Evolutionary conservation across 176 grass and related monocot species (phyloP).

Genomic region (Paspalum notatum): DNA sequence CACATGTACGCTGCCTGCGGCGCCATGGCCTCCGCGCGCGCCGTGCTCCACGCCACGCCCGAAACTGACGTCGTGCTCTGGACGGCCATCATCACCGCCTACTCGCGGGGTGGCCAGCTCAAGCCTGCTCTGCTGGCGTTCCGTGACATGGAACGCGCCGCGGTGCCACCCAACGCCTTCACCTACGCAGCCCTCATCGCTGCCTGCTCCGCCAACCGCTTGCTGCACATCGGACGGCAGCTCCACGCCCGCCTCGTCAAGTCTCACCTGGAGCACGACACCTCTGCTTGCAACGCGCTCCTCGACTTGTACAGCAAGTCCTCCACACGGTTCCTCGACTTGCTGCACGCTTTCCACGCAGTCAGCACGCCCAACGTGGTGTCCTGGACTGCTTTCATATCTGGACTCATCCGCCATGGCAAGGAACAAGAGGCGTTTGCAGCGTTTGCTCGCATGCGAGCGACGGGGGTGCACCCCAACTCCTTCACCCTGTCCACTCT

Average conservation of each 20-base stretch:
- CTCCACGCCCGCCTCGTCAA: slow-evolving; percentile 67
- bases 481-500: slow-evolving; percentile 76
- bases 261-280: slow-evolving; percentile 52
- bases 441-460: slow-evolving; percentile 60
- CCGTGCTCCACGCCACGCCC: slow-evolving; percentile 53
- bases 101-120: slow-evolving; percentile 45
- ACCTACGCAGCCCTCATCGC: slow-evolving; percentile 69
- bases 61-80: slow-evolving; percentile 74
- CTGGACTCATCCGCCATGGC: slow-evolving; percentile 51
- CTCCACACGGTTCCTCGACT: slow-evolving; percentile 35
- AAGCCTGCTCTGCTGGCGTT: slow-evolving; percentile 53
- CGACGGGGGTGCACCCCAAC: slow-evolving; percentile 65
- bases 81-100: slow-evolving; percentile 64
- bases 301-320: slow-evolving; percentile 70
- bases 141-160: slow-evolving; percentile 44
- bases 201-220: slow-evolving; percentile 39
- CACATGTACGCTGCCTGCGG: slow-evolving; percentile 73
- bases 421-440: slow-evolving; percentile 38
- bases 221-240: slow-evolving; percentile 47
- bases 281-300: slow-evolving; percentile 66
- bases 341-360: slow-evolving; percentile 43
- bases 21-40: slow-evolving; percentile 39
- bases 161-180: slow-evolving; percentile 58
- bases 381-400: slow-evolving; percentile 69
- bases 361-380: slow-evolving; percentile 61